Evolutionary conservation across 208 protist species (phyloP).

Genomic region (Acanthamoeba triangularis): DNA sequence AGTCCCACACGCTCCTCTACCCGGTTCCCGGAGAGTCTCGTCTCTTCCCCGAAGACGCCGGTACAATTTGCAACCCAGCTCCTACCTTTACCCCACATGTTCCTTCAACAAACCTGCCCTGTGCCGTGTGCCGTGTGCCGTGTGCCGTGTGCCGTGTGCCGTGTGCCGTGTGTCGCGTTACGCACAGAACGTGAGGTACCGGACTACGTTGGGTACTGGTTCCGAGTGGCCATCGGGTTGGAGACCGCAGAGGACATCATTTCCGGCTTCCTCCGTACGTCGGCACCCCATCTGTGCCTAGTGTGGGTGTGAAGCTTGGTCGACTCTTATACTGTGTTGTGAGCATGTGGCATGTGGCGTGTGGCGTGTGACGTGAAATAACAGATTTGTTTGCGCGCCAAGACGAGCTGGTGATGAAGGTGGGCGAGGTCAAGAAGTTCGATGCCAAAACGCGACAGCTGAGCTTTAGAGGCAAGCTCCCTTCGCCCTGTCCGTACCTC

Average conservation of each 20-base stretch:
- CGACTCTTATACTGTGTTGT: neutral
- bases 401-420: neutral
- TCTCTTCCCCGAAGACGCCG: neutral
- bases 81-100: neutral
- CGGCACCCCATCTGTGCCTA: neutral
- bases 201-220: neutral
- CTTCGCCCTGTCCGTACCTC: neutral
- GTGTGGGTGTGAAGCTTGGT: neutral
- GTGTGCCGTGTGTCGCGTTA: neutral
- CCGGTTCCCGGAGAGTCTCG: neutral
- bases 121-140: neutral
- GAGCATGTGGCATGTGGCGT: neutral
- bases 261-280: neutral
- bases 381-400: neutral
- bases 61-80: neutral
- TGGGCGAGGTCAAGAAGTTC: neutral
- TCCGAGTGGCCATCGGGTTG: neutral
- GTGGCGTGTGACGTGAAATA: neutral
- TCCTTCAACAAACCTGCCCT: neutral
- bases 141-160: neutral
- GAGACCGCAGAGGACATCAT: constrained; percentile 30
- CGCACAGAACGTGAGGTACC: neutral
- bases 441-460: neutral
- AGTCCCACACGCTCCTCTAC: constrained; percentile 9
- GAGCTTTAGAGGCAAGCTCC: neutral